Evolutionary conservation across 2,329 filamentous ascomycete genomes (phyloP), one percentile per base, ranked within the genome.

Genomic region (Thermoascus crustaceus): DNA sequence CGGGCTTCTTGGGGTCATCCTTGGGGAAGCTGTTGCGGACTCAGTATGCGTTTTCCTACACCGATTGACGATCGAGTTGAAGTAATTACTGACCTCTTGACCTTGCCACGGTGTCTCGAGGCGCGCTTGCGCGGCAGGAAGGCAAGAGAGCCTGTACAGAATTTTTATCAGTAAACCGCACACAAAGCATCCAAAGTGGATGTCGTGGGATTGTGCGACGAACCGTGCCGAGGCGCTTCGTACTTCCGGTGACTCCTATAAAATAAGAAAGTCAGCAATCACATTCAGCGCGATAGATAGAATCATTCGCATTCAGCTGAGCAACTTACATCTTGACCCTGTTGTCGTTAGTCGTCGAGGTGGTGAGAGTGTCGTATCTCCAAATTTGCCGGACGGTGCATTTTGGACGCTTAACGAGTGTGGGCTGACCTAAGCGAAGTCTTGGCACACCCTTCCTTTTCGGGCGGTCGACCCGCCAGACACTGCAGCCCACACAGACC

Each of bases 1-100:
- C 86, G 62, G 88, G 85, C 82, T 96, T 94, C 85, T 96, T 96
- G 64, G 87, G 76, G 78, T 98, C 88, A 85, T 98, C 91, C 83
- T 96, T 96, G 66, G 91, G 91, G 82, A 98, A 98, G 72, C 86
- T 93, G 63, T 57, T 38, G 46, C 42, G 43, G 38, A 45, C 45
- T 63, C 46, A 58, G 52, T 47, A 53, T 52, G 39, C 34, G 32
- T 43, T 45, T 44, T 40, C 30, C 21, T 24, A 30, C 21, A 22
- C n/a, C 16, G 14, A 35, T 29, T 7, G 7, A 14, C 29, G 21
- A 25, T 24, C 21, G 8, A 22, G 7, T 11, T 13, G 35, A 38
- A 30, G 25, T 40, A 23, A 21, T 18, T 38, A 77, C 78, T 79
- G 76, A 94, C 87, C 82, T 87, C 86, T 95, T 95, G 68, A 95